phyloP scores from a whole-genome alignment of 257 asterid genomes.

The Dorcoceras hygrometricum region DNA sequence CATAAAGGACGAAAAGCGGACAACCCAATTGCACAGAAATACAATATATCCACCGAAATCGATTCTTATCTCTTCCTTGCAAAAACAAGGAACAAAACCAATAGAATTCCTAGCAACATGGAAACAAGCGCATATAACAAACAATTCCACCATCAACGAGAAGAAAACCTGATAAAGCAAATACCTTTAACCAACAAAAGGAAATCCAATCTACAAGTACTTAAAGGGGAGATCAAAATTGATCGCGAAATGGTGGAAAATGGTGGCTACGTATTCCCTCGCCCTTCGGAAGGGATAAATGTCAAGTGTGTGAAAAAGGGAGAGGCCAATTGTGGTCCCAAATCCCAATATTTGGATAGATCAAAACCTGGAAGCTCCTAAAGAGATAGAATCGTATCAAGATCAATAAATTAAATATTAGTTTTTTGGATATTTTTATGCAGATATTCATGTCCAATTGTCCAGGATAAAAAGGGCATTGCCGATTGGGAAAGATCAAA shows the following conservation, averaged over 20 bases:
- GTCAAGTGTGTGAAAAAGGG: slow-evolving; percentile 9
- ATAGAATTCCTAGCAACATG: slow-evolving; percentile 7
- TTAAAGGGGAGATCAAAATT: slow-evolving; percentile 4
- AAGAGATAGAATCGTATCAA: slow-evolving; percentile 7
- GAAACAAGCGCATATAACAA: not conserved
- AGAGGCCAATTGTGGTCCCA: slow-evolving; percentile 58
- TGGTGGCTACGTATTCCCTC: slow-evolving; percentile 6
- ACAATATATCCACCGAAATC: slow-evolving; percentile 21
- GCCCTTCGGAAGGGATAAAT: slow-evolving; percentile 20
- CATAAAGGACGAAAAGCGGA: slow-evolving; percentile 3
- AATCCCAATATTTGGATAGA: slow-evolving; percentile 54
- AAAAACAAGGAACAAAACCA: slow-evolving; percentile 3
- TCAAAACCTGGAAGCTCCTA: slow-evolving; percentile 32
- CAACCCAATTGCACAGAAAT: slow-evolving; percentile 27
- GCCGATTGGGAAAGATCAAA: too few relatives aligned
- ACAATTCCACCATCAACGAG: not conserved
- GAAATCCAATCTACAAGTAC: not conserved
- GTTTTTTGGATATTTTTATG: too few relatives aligned
- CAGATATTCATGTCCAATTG: too few relatives aligned
- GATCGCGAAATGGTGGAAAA: slow-evolving; percentile 21
- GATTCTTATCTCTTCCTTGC: slow-evolving; percentile 11
- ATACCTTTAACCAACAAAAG: slow-evolving; percentile 26
- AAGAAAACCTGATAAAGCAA: slow-evolving; percentile 1
- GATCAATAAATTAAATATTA: not conserved
- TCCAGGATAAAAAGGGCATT: too few relatives aligned